Base-by-base conservation (phyloP, 805 yeast genomes). In the Candida namnaoensis region DNA sequence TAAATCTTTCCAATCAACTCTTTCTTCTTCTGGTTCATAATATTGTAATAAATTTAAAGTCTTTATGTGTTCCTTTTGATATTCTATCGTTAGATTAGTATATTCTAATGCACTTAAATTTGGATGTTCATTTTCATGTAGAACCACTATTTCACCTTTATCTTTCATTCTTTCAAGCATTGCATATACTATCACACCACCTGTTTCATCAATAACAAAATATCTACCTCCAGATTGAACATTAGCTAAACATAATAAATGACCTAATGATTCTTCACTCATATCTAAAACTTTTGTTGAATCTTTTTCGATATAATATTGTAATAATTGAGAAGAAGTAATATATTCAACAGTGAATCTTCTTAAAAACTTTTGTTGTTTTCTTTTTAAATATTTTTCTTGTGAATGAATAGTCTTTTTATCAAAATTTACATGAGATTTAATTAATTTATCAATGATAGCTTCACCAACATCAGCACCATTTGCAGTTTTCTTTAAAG, bases 41-140 rank as follows among this genome's bases (percentile, higher is more conserved):
- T 84, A 78, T 53, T 93, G 96, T 41, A 91, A 68, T 64, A 90
- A 69, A 46, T 83, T 86, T 9, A 88, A 70, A 1, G 86, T 73
- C 53, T 79, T 75, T 39, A 88, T 74, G 71, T 82, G 76, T 24
- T 65, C 58, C 27, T 68, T 63, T 30, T 75, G 65, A 37, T 69
- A 58, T 26, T 71, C 74, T 28, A 74, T 78, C 1, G 84, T 55
- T 56, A 73, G 78, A 55, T 84, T 82, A 38, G 88, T 72, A 53
- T 77, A 78, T 46, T 76, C 74, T 43, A 91, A 62, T 0, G 85
- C 76, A 44, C 82, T 82, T 26, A 81, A 64, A 56, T 90, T 90
- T 3, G 95, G 80, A 56, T 91, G 97, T 60, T 93, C 99, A 60
- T 88, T 88, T 57, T 93, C 99, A 62, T 93, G 97, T 2, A 81